phyloP scores from a whole-genome alignment of 331 rosid species.

The Malus hybrid region DNA sequence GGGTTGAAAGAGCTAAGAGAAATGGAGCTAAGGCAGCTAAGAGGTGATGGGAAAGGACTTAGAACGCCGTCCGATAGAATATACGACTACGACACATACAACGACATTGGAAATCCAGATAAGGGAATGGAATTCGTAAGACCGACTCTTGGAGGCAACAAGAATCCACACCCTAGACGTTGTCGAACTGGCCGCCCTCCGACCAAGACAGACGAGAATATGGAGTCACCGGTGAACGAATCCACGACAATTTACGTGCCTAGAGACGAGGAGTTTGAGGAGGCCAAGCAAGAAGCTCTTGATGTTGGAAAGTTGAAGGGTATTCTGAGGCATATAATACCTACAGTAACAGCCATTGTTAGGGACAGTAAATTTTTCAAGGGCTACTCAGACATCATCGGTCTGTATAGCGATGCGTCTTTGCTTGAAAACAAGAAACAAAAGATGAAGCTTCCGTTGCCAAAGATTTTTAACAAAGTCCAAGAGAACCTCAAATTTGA shows the following conservation, averaged over 20 bases:
- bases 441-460: no score
- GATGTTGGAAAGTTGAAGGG: slow-evolving; percentile 1
- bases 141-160: slow-evolving; percentile 14
- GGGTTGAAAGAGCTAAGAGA: slow-evolving; percentile 25
- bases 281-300: slow-evolving; percentile 12
- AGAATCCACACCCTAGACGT: slow-evolving; percentile 22
- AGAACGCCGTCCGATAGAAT: slow-evolving; percentile 22
- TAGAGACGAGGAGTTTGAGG: slow-evolving; percentile 29
- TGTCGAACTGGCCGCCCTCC: slow-evolving; percentile 29
- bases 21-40: slow-evolving; percentile 18
- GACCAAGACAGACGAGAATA: not conserved
- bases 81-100: slow-evolving; percentile 34
- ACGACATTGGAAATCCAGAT: slow-evolving; percentile 29
- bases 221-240: not conserved
- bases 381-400: not conserved
- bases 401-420: no score
- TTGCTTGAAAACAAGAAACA: no score
- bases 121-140: slow-evolving; percentile 5
- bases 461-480: not conserved
- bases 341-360: not conserved
- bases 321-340: not conserved
- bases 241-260: slow-evolving; percentile 11
- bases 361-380: not conserved
- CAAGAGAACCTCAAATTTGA: not conserved
- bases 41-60: slow-evolving; percentile 35